phyloP scores from a whole-genome alignment of 164 flowering plant species.

The Pachysandra terminalis region DNA sequence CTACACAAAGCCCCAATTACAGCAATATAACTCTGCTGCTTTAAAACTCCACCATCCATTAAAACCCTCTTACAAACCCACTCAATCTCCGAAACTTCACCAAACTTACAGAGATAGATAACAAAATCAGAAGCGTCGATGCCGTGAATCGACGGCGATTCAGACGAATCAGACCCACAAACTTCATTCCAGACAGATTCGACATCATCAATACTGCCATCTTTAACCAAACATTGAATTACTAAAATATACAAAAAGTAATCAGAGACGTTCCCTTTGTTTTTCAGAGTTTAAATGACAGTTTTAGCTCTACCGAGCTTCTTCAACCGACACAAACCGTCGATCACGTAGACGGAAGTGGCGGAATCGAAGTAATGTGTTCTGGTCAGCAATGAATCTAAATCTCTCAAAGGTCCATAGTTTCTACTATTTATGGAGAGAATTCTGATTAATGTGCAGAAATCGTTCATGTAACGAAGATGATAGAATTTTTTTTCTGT shows the following conservation, averaged over 20 bases:
- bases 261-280: conserved; percentile 18
- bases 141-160: not conserved
- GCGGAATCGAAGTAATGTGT: conserved; percentile 25
- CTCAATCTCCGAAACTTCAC: conserved; percentile 22
- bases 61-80: conserved; percentile 25
- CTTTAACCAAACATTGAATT: conserved; percentile 26
- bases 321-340: conserved; percentile 27
- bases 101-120: conserved; percentile 25
- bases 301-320: conserved; percentile 31
- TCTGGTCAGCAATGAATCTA: conserved; percentile 25
- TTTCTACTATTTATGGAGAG: conserved; percentile 25
- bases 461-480: conserved; percentile 12
- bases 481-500: conserved; percentile 3
- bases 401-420: conserved; percentile 14
- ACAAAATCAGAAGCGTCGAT: conserved; percentile 28
- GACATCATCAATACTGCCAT: conserved; percentile 26
- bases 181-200: conserved; percentile 33
- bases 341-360: conserved; percentile 25
- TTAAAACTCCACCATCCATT: conserved; percentile 25
- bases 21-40: conserved; percentile 27
- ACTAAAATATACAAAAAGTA: conserved; percentile 33
- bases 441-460: conserved; percentile 15
- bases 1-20: conserved; percentile 40
- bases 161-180: conserved; percentile 19
- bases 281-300: conserved; percentile 21